phyloP scores from a whole-genome alignment of 2,329 filamentous ascomycete species.

The Fusarium poae region DNA sequence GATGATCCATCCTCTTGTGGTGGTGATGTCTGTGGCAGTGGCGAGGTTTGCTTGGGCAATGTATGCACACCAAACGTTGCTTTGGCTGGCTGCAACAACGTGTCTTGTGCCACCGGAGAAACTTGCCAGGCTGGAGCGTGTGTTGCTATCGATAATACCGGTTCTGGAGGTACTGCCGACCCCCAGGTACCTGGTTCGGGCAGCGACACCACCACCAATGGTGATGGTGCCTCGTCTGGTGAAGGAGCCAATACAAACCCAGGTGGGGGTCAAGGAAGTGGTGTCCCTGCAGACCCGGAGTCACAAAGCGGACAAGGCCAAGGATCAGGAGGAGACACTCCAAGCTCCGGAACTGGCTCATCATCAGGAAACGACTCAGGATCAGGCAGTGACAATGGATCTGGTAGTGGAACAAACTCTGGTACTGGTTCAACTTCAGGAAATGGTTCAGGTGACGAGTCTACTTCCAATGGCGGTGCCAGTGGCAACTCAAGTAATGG shows the following conservation, averaged over 20 bases:
- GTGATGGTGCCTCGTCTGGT: neutral
- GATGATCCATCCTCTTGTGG: conserved; percentile 25
- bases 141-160: neutral
- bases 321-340: neutral
- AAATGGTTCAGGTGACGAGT: neutral
- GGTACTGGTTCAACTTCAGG: neutral
- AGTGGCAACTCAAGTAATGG: neutral
- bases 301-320: conserved; percentile 13
- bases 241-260: neutral
- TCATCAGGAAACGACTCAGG: neutral
- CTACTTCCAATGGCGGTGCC: neutral
- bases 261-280: neutral
- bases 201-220: neutral
- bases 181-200: neutral
- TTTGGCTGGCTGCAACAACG: conserved; percentile 9
- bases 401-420: neutral
- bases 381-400: neutral
- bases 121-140: conserved; percentile 30
- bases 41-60: conserved; percentile 33
- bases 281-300: neutral
- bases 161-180: neutral
- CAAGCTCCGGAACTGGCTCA: neutral
- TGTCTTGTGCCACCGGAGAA: conserved; percentile 16
- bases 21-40: conserved; percentile 3
- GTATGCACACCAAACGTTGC: conserved; percentile 19